Evolutionary conservation across 345 rosid species (phyloP).

Genomic region (Eucalyptus pauciflora): DNA sequence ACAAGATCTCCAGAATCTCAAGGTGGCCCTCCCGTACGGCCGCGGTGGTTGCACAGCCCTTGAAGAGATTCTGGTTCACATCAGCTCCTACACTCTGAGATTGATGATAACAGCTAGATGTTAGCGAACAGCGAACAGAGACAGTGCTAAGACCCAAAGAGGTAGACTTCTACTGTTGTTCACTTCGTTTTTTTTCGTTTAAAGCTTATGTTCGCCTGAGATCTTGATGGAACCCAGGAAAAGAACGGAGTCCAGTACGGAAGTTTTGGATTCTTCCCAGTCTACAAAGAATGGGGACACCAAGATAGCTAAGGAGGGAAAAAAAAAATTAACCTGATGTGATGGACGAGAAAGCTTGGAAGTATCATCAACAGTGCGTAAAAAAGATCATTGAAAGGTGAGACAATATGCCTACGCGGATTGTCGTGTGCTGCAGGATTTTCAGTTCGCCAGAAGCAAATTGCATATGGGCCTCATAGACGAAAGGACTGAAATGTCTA

Average conservation of each 20-base stretch:
- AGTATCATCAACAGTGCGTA: neutral
- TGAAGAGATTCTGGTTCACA: slow-evolving; percentile 86
- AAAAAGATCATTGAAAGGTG: neutral
- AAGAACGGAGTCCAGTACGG: neutral
- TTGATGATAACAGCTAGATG: neutral
- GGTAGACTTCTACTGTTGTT: neutral
- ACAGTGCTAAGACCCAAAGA: neutral
- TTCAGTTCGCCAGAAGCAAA: neutral
- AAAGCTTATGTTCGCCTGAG: neutral
- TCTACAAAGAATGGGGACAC: neutral
- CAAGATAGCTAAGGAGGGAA: slow-evolving; percentile 4
- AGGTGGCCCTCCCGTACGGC: slow-evolving; percentile 87
- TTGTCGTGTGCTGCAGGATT: neutral
- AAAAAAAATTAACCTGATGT: neutral
- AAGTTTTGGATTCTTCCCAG: slow-evolving; percentile 8
- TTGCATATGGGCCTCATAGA: neutral
- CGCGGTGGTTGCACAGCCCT: slow-evolving; percentile 87
- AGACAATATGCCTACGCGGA: neutral
- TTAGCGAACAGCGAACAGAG: neutral
- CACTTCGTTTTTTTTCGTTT: neutral
- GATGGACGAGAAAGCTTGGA: slow-evolving; percentile 10
- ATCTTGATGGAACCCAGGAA: neutral
- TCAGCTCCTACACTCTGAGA: slow-evolving; percentile 85
- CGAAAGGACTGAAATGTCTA: neutral
- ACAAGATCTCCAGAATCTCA: slow-evolving; percentile 74